Conservation (phyloP, 208 protist species). For the Trypanosomatidae sp. region DNA sequence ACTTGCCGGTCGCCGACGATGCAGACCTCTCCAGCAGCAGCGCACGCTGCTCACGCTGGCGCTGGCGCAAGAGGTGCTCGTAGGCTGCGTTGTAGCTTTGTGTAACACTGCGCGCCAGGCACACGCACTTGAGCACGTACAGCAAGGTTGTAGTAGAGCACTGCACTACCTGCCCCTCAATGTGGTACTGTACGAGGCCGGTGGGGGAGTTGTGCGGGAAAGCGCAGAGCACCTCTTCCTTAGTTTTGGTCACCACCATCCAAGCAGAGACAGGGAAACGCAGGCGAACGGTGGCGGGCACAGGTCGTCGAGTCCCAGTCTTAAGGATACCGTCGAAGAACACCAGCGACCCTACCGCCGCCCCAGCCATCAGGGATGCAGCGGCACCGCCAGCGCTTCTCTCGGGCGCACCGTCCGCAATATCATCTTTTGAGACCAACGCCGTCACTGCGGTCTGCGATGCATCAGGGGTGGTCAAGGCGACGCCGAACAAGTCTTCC, state of each 20-base stretch:
- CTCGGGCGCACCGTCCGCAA: neutral
- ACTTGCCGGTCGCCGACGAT: slow-evolving; percentile 3
- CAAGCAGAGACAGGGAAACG: slow-evolving; percentile 59
- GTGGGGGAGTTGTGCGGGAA: slow-evolving; percentile 52
- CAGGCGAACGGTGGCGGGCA: slow-evolving; percentile 45
- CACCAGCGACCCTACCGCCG: slow-evolving; percentile 21
- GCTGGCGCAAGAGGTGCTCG: slow-evolving; percentile 47
- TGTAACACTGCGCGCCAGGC: slow-evolving; percentile 66
- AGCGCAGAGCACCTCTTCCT: slow-evolving; percentile 64
- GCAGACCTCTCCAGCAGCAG: slow-evolving; percentile 9
- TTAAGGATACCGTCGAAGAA: slow-evolving; percentile 60
- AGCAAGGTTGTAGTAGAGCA: slow-evolving; percentile 40
- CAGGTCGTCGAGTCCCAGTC: slow-evolving; percentile 20
- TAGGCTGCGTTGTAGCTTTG: slow-evolving; percentile 68
- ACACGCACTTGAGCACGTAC: slow-evolving; percentile 71
- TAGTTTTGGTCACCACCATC: slow-evolving; percentile 55
- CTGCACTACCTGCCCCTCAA: slow-evolving; percentile 82
- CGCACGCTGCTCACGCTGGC: slow-evolving; percentile 25
- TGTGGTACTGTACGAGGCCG: slow-evolving; percentile 74
- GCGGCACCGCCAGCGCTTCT: neutral
- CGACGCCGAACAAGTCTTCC: slow-evolving; percentile 66
- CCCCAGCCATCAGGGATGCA: slow-evolving; percentile 1
- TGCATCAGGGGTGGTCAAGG: neutral
- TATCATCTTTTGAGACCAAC: neutral
- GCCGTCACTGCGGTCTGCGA: neutral